phyloP scores from a whole-genome alignment of 306 rosid genomes.

The Fagus sylvatica region DNA sequence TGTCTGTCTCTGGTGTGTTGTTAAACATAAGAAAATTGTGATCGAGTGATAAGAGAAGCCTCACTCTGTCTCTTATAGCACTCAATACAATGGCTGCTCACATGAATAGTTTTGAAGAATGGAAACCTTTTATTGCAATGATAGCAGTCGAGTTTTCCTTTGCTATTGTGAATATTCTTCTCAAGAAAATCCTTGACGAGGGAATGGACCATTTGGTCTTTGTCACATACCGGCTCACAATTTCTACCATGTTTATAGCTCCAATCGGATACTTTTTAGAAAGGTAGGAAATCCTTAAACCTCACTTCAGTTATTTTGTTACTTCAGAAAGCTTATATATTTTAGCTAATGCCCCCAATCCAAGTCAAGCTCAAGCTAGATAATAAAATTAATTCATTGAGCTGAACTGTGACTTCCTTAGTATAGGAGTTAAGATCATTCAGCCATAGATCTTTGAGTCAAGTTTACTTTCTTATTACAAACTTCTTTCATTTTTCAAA shows the following conservation, averaged over 20 bases:
- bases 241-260: constrained; percentile 71
- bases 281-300: constrained; percentile 45
- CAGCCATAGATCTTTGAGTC: constrained; percentile 10
- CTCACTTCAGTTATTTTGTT: constrained; percentile 3
- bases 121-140: constrained; percentile 83
- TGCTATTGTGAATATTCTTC: constrained; percentile 75
- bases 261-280: constrained; percentile 73
- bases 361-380: constrained; percentile 9
- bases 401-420: constrained; percentile 4
- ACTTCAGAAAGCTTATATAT: background rate
- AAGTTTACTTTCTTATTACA: background rate
- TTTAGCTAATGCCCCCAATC: constrained; percentile 7
- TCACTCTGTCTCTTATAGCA: constrained; percentile 21
- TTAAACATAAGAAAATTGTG: constrained; percentile 17
- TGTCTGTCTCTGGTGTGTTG: constrained; percentile 23
- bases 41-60: constrained; percentile 23
- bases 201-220: constrained; percentile 92
- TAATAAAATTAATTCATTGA: background rate
- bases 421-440: constrained; percentile 12
- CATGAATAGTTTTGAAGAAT: constrained; percentile 54
- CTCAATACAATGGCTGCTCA: constrained; percentile 23
- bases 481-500: background rate
- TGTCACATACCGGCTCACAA: constrained; percentile 67
- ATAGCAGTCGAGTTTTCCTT: constrained; percentile 63
- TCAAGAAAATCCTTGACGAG: constrained; percentile 75